Evolutionary conservation across 768 basidiomycete genomes (phyloP), one percentile per base, ranked within the genome.

Genomic region (Boletus rex-veris): DNA sequence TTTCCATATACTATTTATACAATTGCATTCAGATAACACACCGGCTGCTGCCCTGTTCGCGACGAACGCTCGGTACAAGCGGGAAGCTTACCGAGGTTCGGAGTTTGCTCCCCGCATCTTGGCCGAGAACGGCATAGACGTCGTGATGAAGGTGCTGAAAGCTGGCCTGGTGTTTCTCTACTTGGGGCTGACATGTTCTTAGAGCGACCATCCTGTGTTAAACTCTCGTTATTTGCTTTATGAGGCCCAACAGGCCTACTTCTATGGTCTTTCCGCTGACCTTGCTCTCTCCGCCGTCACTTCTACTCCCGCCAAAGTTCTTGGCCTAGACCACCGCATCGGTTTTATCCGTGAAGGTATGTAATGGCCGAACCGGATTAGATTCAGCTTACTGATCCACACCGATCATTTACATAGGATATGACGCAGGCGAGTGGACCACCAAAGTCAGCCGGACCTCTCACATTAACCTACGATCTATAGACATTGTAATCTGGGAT

Each of bases 1-100:
- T 50, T 26, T 50, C 14, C n/a, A 24, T 44, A 26, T 48, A 1
- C 35, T 31, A 30, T 19, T 48, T 24, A 45, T n/a, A 7, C 18
- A 46, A 50, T 37, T 39, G 2, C 57, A 40, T 44, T 24, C 35
- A 78, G 77, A 80, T 24, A 73, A 73, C 7, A 75, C 84, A 11
- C 92, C 92, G 0, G 84, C 88, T 3, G 75, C 85, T 38, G 92
- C 93, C 3, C 69, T 96, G 39, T 93, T 92, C 55, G 86, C 90
- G 4, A 91, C 86, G 36, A 86, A 86, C 64, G 81, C 86, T 60
- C 75, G 85, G 75, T 72, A 73, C 57, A 86, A 86, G 71, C 75
- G 79, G 14, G 83, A 84, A 60, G 77, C 86, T 1, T 87, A 82
- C 61, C 72, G 84, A 12, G 84, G 81, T 4, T 80, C 82, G 3